Conservation (phyloP, 1,284 basidiomycete species). For the Puccinia coronata region DNA sequence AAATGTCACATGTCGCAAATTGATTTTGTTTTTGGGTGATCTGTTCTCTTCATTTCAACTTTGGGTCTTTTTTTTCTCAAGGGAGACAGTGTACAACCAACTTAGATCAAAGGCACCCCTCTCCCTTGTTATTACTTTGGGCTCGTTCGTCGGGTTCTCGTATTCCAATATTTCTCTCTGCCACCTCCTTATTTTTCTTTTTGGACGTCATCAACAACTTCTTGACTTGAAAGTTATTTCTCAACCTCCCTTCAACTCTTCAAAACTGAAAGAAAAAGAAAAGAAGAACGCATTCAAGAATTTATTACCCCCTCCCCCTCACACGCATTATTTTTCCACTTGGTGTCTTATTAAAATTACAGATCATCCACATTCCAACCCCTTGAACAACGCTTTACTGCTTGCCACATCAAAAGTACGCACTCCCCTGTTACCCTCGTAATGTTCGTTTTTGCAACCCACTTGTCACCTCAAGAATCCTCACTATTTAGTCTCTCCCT, state of each 20-base stretch:
- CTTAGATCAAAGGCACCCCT: no score
- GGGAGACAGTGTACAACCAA: no score
- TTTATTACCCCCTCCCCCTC: no score
- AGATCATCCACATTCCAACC: no score
- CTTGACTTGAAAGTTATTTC: no score
- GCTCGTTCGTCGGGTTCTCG: neutral
- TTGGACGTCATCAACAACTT: neutral
- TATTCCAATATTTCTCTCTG: neutral
- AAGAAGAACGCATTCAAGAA: no score
- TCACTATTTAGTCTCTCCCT: neutral
- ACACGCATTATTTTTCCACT: no score
- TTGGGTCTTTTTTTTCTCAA: neutral
- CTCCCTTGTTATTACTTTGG: neutral
- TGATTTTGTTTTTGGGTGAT: neutral
- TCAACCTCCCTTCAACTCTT: no score
- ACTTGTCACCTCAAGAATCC: neutral
- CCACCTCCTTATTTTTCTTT: neutral
- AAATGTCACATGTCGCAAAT: conserved; percentile 17
- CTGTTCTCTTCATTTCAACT: neutral
- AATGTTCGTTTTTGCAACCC: neutral
- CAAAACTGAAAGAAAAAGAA: no score
- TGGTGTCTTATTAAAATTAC: no score
- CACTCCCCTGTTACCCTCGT: neutral
- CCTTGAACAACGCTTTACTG: no score
- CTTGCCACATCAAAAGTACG: no score